Evolutionary conservation across 2,329 filamentous ascomycete genomes (phyloP).

Genomic region (Nothophoma quercina): DNA sequence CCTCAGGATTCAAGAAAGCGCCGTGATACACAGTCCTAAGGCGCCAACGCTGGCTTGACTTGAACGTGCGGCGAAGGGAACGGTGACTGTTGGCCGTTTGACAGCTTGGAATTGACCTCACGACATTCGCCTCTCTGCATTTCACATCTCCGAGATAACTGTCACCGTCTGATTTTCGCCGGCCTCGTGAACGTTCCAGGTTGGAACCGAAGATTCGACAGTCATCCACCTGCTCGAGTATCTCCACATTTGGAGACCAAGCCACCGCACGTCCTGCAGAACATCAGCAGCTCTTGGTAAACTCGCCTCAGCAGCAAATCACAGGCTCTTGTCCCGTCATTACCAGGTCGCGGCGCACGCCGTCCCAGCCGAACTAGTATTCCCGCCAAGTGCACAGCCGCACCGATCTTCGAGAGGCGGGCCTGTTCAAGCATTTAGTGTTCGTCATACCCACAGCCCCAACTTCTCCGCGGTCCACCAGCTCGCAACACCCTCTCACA

Average conservation of each 20-base stretch:
- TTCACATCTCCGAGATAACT: not conserved
- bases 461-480: conserved; percentile 14
- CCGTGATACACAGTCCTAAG: not conserved
- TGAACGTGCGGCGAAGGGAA: not conserved
- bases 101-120: not conserved
- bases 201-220: conserved; percentile 6
- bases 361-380: conserved; percentile 15
- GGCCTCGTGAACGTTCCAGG: conserved; percentile 5
- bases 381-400: conserved; percentile 19
- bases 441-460: conserved; percentile 23
- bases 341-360: conserved; percentile 11
- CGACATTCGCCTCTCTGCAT: conserved; percentile 1
- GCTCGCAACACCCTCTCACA: conserved; percentile 21
- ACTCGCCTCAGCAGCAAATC: conserved; percentile 9
- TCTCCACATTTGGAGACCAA: conserved; percentile 11
- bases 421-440: conserved; percentile 19
- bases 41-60: not conserved
- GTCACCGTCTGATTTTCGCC: conserved; percentile 9
- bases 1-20: not conserved
- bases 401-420: conserved; percentile 18
- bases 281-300: conserved; percentile 14
- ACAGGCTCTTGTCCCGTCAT: conserved; percentile 11
- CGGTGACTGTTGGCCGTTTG: not conserved
- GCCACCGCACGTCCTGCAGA: conserved; percentile 14
- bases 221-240: conserved; percentile 5